Evolutionary conservation across 2,329 filamentous ascomycete species (phyloP).

Genomic region (Ophiostoma ulmi): DNA sequence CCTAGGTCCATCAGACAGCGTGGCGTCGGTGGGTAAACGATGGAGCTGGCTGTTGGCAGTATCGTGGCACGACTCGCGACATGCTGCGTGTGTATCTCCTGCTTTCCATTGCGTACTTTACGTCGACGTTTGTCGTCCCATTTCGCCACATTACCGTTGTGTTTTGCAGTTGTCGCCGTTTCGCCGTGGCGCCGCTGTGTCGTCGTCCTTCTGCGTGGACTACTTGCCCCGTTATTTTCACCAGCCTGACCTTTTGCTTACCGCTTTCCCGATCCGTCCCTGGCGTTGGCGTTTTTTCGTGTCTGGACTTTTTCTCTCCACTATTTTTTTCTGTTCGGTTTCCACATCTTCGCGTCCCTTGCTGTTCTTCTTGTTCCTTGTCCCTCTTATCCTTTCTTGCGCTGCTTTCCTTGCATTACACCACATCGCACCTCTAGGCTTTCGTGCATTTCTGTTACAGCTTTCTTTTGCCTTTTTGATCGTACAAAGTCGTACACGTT

Average conservation of each 20-base stretch:
- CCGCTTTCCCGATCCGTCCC: conserved; percentile 11
- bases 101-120: neutral
- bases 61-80: neutral
- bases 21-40: neutral
- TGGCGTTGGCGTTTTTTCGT: conserved; percentile 15
- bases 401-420: neutral
- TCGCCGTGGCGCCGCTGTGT: neutral
- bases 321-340: conserved; percentile 7
- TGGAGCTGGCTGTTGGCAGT: neutral
- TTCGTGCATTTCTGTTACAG: no score
- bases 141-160: neutral
- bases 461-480: neutral
- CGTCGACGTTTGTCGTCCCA: neutral
- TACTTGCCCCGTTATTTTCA: neutral
- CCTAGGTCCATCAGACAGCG: neutral
- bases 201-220: neutral
- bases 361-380: neutral
- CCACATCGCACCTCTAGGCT: neutral
- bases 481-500: conserved; percentile 1
- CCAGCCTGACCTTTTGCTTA: neutral
- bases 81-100: neutral
- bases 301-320: conserved; percentile 6
- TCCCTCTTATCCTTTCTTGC: conserved; percentile 6
- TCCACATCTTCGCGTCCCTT: conserved; percentile 13
- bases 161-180: neutral